A percentile compares a stretch with the other conserved stretches of the same genome.
These are phyloP conservation scores for Saccharomyces hybrid DNA, from an alignment of 1,139 yeast species.

Conservation along the genomic window DNA sequence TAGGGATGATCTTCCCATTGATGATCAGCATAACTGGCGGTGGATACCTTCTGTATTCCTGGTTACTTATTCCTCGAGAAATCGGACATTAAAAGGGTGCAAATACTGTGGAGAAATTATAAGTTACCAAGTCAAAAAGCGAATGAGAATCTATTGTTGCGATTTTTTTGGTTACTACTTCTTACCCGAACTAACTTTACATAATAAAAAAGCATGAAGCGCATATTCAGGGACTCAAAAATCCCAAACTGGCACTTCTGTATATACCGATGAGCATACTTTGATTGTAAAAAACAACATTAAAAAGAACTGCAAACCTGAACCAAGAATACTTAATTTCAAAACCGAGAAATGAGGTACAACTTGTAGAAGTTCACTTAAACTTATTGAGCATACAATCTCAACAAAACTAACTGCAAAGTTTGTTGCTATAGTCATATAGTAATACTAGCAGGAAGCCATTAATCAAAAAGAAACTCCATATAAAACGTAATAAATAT, in stretches of 20 bases:
- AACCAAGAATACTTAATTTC: too few species aligned
- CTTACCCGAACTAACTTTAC: background rate
- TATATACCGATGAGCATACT: background rate
- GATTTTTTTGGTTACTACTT: background rate
- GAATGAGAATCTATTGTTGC: background rate
- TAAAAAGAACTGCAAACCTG: too few species aligned
- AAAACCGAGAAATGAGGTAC: too few species aligned
- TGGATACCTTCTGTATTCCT: background rate
- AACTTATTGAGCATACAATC: background rate
- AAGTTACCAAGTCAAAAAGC: background rate
- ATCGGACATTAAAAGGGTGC: background rate
- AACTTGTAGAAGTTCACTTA: background rate
- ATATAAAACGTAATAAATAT: background rate
- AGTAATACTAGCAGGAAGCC: background rate
- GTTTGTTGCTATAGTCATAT: background rate
- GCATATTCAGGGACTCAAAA: background rate
- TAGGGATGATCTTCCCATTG: conserved; percentile 60
- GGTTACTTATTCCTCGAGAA: background rate
- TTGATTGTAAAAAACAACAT: background rate
- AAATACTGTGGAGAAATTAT: background rate
- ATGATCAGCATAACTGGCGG: conserved; percentile 24
- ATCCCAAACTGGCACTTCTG: background rate
- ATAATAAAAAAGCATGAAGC: background rate
- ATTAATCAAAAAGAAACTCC: background rate
- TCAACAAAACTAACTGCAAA: background rate